Percentiles rank a stretch among this genome's conserved stretches.
phyloP scores from a whole-genome alignment of 2,329 filamentous ascomycete species.

The Zarea fungicola region DNA sequence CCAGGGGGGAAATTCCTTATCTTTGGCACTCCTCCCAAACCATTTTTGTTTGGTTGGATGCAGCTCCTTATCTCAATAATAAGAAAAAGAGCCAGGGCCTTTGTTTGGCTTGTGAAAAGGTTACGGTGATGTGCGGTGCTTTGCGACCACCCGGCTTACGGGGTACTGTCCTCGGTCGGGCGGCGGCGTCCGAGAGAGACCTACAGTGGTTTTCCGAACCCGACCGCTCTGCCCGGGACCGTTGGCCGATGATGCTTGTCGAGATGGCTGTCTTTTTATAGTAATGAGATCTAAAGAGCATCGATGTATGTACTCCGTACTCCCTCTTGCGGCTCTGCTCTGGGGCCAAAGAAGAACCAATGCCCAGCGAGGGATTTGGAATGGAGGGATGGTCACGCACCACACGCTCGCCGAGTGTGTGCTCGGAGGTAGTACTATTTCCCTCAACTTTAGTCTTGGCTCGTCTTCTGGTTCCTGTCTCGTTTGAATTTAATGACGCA shows the following conservation, averaged over 20 bases:
- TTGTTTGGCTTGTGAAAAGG: constrained; percentile 1
- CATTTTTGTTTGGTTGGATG: not conserved
- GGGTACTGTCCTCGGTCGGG: not conserved
- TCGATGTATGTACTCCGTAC: not conserved
- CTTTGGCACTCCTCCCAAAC: not conserved
- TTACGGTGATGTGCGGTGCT: constrained; percentile 3
- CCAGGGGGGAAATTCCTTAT: too few relatives aligned
- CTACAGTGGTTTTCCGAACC: too few relatives aligned
- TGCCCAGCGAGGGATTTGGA: not conserved
- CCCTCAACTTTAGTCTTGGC: not conserved
- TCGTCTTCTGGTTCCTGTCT: not conserved
- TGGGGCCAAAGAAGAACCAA: not conserved
- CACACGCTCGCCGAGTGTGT: too few relatives aligned
- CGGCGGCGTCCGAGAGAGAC: constrained; percentile 12
- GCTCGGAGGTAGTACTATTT: not conserved
- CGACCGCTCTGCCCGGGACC: too few relatives aligned
- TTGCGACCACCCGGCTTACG: not conserved
- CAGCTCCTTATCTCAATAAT: not conserved
- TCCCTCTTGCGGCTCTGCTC: not conserved
- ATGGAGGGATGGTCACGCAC: too few relatives aligned
- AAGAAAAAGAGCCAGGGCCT: too few relatives aligned
- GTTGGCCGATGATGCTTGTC: too few relatives aligned
- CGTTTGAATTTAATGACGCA: constrained; percentile 2
- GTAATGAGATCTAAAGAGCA: too few relatives aligned
- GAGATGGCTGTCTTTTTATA: too few relatives aligned